These are phyloP conservation scores for Chlamydomonas schloesseri DNA, from an alignment of 139 green algal species.

Conservation along the genomic window DNA sequence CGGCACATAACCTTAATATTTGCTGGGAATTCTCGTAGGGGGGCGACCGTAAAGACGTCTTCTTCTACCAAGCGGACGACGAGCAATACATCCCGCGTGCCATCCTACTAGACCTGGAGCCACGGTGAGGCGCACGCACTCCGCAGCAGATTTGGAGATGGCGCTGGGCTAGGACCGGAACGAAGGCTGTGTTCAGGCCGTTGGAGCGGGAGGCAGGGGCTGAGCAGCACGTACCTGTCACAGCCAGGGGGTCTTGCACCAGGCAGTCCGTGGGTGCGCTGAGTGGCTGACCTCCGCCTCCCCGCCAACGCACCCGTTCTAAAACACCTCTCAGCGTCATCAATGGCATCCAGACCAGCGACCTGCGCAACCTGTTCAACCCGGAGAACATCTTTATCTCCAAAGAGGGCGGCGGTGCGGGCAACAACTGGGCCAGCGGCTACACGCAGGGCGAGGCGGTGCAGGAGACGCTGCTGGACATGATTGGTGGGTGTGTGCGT, in stretches of 20 bases:
- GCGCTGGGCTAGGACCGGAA: no score
- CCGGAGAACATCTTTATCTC: conserved; percentile 97
- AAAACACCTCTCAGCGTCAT: conserved; percentile 97
- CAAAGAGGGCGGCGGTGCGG: conserved; percentile 95
- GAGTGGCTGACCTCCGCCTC: neutral
- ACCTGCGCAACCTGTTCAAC: conserved; percentile 98
- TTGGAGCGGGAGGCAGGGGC: no score
- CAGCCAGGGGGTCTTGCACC: neutral
- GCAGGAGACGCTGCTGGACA: conserved; percentile 97
- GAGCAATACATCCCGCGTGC: conserved; percentile 97
- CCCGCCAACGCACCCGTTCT: no score
- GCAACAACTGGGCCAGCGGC: conserved; percentile 99
- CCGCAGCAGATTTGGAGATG: no score
- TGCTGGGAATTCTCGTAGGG: conserved; percentile 45
- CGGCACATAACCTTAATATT: neutral
- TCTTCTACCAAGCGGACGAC: conserved; percentile 99
- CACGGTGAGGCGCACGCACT: conserved; percentile 78
- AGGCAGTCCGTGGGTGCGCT: neutral
- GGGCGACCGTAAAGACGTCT: conserved; percentile 98
- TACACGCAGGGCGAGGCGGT: conserved; percentile 92
- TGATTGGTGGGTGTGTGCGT: conserved; percentile 84
- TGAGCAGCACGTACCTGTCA: no score
- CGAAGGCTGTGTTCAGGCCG: no score
- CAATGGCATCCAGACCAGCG: conserved; percentile 95
- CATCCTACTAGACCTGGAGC: conserved; percentile 97